phyloP scores from a whole-genome alignment of 352 stramenopile genomes.

The Pythium coloratum region DNA sequence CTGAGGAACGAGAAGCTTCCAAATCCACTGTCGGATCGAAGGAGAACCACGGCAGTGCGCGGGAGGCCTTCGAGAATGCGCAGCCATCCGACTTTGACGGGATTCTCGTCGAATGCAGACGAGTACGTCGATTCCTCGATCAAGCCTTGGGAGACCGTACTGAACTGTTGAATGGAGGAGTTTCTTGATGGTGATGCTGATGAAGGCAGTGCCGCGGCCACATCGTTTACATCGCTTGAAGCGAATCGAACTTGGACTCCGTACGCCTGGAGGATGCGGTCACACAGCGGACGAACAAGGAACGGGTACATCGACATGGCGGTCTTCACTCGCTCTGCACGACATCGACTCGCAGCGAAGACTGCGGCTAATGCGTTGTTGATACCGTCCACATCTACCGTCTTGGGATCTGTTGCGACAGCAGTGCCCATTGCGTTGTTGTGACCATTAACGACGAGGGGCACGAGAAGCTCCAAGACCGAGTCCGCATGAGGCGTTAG shows the following conservation, averaged over 20 bases:
- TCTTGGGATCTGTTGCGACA: background rate
- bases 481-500: background rate
- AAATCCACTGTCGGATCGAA: background rate
- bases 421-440: background rate
- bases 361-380: background rate
- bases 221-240: background rate
- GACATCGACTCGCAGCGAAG: constrained; percentile 16
- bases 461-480: background rate
- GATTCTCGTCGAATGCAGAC: background rate
- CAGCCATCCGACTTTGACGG: background rate
- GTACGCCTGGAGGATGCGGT: constrained; percentile 23
- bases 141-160: background rate
- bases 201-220: background rate
- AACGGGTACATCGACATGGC: constrained; percentile 20
- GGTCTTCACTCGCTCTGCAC: constrained; percentile 19
- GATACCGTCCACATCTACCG: background rate
- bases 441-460: constrained; percentile 19
- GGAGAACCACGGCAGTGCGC: background rate
- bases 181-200: background rate
- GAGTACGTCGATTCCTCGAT: background rate
- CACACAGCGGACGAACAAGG: constrained; percentile 8
- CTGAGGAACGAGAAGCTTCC: background rate
- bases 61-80: background rate
- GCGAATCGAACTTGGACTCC: constrained; percentile 22
- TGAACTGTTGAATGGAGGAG: background rate